Conservation (phyloP, 441 rosid species). For the Geranium incanum region DNA sequence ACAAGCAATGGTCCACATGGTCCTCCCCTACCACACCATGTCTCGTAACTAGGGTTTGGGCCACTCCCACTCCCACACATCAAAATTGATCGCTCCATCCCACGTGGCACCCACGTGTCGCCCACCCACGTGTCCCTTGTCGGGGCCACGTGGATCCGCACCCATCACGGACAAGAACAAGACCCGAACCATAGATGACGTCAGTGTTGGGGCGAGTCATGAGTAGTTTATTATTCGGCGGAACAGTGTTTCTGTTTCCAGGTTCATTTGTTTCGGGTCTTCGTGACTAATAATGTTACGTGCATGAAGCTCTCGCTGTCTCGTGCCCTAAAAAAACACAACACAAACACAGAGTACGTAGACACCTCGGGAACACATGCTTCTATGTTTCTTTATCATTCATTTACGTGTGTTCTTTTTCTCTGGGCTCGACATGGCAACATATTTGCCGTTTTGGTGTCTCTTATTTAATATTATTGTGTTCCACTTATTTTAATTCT, state of each 20-base stretch:
- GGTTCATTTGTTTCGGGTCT: no score
- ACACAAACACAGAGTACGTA: background rate
- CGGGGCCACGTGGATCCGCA: background rate
- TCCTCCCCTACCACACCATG: background rate
- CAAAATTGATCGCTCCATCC: background rate
- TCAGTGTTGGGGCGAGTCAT: no score
- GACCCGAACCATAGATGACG: no score
- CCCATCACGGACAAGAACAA: background rate
- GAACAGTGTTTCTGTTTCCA: no score
- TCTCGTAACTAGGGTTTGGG: constrained; percentile 2
- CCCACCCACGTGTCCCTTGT: no score
- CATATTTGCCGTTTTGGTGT: background rate
- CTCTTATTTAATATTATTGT: background rate
- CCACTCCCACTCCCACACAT: no score
- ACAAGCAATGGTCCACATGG: background rate
- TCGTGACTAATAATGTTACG: no score
- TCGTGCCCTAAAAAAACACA: background rate
- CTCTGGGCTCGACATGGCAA: constrained; percentile 2
- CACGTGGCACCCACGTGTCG: background rate
- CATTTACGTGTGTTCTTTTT: background rate
- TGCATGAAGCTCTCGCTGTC: no score
- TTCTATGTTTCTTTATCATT: background rate
- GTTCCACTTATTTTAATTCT: background rate
- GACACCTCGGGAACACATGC: constrained; percentile 4
- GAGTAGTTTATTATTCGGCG: no score